Evolutionary conservation across 225 moss, liverwort and hornwort genomes (phyloP).

Genomic region (Bryoerythrophyllum caledonicum): DNA sequence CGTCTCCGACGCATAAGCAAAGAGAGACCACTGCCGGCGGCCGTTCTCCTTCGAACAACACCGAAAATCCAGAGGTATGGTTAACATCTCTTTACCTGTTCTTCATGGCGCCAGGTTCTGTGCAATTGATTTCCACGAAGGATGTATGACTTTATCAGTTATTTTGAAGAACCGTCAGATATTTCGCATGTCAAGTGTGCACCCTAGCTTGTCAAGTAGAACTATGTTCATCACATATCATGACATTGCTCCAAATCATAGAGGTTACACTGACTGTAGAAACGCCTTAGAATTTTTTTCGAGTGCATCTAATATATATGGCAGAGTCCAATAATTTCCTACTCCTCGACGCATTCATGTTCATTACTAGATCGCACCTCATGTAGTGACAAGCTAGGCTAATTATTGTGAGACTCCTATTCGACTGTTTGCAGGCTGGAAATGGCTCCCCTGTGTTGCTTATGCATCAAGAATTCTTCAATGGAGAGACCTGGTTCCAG

Average conservation of each 20-base stretch:
- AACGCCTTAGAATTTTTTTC: not conserved
- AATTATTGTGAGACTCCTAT: not conserved
- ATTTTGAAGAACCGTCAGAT: not conserved
- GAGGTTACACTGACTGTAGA: not conserved
- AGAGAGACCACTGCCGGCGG: not conserved
- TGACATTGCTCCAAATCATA: not conserved
- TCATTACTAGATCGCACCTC: not conserved
- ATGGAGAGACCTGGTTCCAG: conserved; percentile 68
- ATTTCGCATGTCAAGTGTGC: too few relatives aligned
- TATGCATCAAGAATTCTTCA: conserved; percentile 76
- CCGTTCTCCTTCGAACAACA: conserved; percentile 23
- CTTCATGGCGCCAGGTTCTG: not conserved
- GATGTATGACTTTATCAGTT: not conserved
- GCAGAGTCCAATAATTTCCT: not conserved
- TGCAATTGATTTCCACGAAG: not conserved
- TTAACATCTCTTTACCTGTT: not conserved
- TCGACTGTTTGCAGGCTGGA: conserved; percentile 28
- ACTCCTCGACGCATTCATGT: not conserved
- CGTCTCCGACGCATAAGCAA: not conserved
- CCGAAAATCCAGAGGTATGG: conserved; percentile 23
- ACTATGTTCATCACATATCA: not conserved
- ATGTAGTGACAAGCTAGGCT: not conserved
- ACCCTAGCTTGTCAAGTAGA: not conserved
- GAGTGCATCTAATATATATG: not conserved
- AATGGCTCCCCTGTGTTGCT: conserved; percentile 62